phyloP scores from a whole-genome alignment of 2,329 filamentous ascomycete genomes.

The Neofusicoccum kwambonambiense region DNA sequence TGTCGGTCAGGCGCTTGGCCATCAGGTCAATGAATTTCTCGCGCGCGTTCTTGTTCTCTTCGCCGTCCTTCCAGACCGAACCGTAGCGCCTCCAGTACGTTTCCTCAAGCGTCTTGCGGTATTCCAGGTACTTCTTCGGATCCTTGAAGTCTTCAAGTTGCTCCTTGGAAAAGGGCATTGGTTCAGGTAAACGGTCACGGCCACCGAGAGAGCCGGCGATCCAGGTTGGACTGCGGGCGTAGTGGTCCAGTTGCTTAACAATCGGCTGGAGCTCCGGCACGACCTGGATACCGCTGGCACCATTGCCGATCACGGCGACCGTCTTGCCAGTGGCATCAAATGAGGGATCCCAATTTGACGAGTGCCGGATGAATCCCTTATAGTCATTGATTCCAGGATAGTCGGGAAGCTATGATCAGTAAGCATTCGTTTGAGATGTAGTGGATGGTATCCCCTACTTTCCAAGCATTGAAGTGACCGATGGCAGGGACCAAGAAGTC shows the following conservation, averaged over 20 bases:
- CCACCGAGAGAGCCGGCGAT: conserved; percentile 54
- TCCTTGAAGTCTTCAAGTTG: conserved; percentile 59
- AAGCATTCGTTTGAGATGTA: background rate
- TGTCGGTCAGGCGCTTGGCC: conserved; percentile 40
- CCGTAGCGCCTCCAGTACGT: conserved; percentile 59
- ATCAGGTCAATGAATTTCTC: conserved; percentile 34
- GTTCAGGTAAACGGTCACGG: conserved; percentile 40
- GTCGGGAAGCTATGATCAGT: conserved; percentile 48
- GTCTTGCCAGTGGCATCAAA: conserved; percentile 58
- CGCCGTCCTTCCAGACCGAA: conserved; percentile 38
- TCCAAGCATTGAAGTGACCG: conserved; percentile 60
- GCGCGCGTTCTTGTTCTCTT: conserved; percentile 33
- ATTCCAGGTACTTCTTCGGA: conserved; percentile 57
- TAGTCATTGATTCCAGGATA: conserved; percentile 59
- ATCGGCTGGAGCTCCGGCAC: conserved; percentile 59
- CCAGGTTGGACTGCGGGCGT: conserved; percentile 63
- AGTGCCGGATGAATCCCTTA: conserved; percentile 58
- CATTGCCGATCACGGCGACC: conserved; percentile 63
- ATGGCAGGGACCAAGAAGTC: conserved; percentile 65
- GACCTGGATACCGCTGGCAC: conserved; percentile 63
- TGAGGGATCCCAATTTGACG: conserved; percentile 58
- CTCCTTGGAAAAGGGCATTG: conserved; percentile 49
- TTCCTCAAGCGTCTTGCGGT: conserved; percentile 44
- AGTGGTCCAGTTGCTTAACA: conserved; percentile 47
- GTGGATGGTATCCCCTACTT: background rate